phyloP scores from a whole-genome alignment of 83 land plant genomes.

The Picea abies region DNA sequence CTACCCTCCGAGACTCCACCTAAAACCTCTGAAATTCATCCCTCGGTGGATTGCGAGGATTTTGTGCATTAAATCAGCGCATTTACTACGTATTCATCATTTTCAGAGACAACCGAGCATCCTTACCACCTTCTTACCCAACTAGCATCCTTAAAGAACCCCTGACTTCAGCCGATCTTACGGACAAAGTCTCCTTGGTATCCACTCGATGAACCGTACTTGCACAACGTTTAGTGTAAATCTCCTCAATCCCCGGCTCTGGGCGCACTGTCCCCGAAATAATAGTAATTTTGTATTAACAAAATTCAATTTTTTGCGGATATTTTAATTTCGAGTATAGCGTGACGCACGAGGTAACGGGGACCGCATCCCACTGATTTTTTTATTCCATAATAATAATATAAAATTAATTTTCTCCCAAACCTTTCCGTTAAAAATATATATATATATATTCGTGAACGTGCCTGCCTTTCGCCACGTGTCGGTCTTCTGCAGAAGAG shows the following conservation, averaged over 20 bases:
- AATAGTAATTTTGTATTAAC: not conserved
- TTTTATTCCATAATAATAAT: too few relatives aligned
- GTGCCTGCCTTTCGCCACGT: conserved; percentile 6
- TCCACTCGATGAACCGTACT: not conserved
- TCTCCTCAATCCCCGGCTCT: too few relatives aligned
- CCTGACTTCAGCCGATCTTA: not conserved
- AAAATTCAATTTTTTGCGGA: not conserved
- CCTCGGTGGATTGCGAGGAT: too few relatives aligned
- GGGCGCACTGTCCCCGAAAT: not conserved
- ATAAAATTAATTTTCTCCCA: not conserved
- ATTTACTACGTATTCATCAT: conserved; percentile 2
- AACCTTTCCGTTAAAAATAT: not conserved
- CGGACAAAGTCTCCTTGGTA: not conserved
- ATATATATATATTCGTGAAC: not conserved
- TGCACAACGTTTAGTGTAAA: not conserved
- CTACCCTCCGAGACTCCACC: too few relatives aligned
- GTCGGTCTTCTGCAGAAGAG: not conserved
- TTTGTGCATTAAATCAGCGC: not conserved
- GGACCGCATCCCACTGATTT: not conserved
- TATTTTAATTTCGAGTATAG: not conserved
- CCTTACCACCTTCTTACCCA: conserved; percentile 8
- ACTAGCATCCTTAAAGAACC: not conserved
- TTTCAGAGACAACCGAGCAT: not conserved
- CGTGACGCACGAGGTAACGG: conserved; percentile 10
- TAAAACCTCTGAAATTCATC: too few relatives aligned